Evolutionary conservation across 116 monocot species (phyloP).

Genomic region (Zostera marina): DNA sequence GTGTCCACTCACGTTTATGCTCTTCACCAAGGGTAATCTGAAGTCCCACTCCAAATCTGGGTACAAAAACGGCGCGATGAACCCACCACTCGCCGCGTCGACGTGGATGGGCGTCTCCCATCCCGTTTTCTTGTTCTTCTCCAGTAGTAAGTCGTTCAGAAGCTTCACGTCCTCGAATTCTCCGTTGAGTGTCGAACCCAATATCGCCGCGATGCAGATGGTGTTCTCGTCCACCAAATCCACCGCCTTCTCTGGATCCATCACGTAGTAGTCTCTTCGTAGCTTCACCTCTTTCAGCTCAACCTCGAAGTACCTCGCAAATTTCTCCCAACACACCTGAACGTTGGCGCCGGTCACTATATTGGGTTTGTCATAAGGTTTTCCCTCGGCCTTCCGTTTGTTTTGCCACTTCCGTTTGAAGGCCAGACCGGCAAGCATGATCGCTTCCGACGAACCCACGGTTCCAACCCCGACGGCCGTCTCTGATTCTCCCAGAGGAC

Average conservation of each 20-base stretch:
- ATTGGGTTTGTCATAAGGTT: conserved; percentile 36
- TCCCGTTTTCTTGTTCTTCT: conserved; percentile 22
- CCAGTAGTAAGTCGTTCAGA: conserved; percentile 46
- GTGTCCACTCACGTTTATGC: conserved; percentile 39
- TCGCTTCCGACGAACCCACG: conserved; percentile 54
- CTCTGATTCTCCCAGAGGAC: conserved; percentile 15
- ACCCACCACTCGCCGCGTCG: conserved; percentile 34
- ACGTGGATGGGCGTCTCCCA: conserved; percentile 79
- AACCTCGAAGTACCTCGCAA: conserved; percentile 13
- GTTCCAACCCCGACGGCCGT: conserved; percentile 38
- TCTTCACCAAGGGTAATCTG: conserved; percentile 24
- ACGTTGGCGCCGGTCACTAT: conserved; percentile 55
- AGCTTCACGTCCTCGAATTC: conserved; percentile 72
- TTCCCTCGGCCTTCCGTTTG: conserved; percentile 35
- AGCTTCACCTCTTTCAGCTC: conserved; percentile 28
- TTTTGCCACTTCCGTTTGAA: conserved; percentile 56
- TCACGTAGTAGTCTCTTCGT: conserved; percentile 26
- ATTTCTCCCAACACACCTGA: conserved; percentile 21
- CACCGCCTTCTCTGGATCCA: conserved; percentile 83
- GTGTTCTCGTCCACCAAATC: conserved; percentile 90
- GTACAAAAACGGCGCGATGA: too few species aligned
- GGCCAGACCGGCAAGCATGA: conserved; percentile 51
- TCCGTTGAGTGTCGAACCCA: conserved; percentile 67
- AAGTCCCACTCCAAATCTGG: too few species aligned
- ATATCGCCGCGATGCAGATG: conserved; percentile 70